phyloP scores from a whole-genome alignment of 257 asterid species.

The Solanum verrucosum region DNA sequence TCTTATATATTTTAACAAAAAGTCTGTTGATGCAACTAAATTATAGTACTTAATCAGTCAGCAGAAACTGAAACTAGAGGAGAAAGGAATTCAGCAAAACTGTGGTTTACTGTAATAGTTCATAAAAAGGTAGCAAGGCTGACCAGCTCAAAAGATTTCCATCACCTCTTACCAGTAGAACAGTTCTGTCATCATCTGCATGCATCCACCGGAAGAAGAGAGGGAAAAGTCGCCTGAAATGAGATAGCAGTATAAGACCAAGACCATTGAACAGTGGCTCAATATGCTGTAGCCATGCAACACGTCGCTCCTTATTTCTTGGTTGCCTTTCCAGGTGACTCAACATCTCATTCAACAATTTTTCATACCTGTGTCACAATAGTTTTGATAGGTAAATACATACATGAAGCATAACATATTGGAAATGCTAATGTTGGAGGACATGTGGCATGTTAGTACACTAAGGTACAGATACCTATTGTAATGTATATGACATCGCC shows the following conservation, averaged over 20 bases:
- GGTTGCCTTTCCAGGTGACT: constrained; percentile 92
- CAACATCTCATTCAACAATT: constrained; percentile 74
- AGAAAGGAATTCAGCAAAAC: background rate
- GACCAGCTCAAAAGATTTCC: constrained; percentile 1
- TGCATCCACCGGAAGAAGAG: constrained; percentile 93
- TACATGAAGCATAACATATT: background rate
- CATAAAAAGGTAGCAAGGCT: background rate
- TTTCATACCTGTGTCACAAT: constrained; percentile 57
- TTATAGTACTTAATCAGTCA: background rate
- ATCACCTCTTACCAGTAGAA: constrained; percentile 51
- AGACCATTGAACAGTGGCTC: constrained; percentile 61
- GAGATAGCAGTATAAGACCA: constrained; percentile 70
- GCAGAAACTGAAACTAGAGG: background rate
- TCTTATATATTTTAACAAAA: background rate
- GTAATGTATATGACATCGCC: background rate
- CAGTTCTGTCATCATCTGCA: constrained; percentile 81
- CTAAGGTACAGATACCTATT: background rate
- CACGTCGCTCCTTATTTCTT: constrained; percentile 71
- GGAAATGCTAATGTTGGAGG: background rate
- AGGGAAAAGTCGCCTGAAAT: constrained; percentile 77
- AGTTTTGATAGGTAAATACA: background rate
- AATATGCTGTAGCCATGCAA: constrained; percentile 62
- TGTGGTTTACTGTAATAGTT: background rate
- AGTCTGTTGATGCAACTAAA: background rate
- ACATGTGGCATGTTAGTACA: background rate